Evolutionary conservation across 805 yeast genomes (phyloP), one percentile per base, ranked within the genome.

Genomic region (Torulaspora quercuum): DNA sequence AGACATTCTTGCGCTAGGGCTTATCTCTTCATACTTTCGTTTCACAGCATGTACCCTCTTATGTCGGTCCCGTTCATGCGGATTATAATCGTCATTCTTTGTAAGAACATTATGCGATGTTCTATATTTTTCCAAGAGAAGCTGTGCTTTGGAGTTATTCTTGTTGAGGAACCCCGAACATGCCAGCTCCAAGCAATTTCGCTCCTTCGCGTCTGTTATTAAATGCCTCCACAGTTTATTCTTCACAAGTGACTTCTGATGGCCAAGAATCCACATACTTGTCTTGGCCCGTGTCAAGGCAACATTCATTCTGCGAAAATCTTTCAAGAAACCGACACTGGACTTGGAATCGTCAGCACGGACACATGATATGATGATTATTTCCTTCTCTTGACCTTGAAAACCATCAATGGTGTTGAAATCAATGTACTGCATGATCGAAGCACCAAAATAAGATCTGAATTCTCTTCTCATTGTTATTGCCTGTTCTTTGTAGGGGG

Each of bases 341-440:
- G 72, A 65, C 20, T 52, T 48, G 7, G 61, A 52, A 9, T 73
- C 68, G 31, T 78, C 82, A 0, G 97, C 95, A 52, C 98, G 75
- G 3, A 92, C 99, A 75, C 97, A 90, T 0, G 97, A 88, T 70
- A 92, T 81, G 32, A 92, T 75, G 44, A 92, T 84, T 30, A 92
- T 77, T 45, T 90, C 97, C 60, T 90, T 92, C 57, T 92, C 99
- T 61, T 92, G 97, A 46, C 95, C 97, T 66, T 88, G 99, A 58
- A 89, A 92, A 1, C 97, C 98, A 70, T 92, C 99, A 42, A 92
- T 88, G 0, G 99, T 87, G 55, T 89, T 88, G 64, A 92, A 88
- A 55, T 85, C 95, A 32, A 94, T 77, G 35, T 75, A 80, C 19
- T 74, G 70, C 12, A 72, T 58, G 21, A 90, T 81, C 3, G 65